A percentile compares a stretch with the other conserved stretches of the same genome.
Conservation (phyloP, 768 basidiomycete species). For the Xerocomellus chrysenteron region DNA sequence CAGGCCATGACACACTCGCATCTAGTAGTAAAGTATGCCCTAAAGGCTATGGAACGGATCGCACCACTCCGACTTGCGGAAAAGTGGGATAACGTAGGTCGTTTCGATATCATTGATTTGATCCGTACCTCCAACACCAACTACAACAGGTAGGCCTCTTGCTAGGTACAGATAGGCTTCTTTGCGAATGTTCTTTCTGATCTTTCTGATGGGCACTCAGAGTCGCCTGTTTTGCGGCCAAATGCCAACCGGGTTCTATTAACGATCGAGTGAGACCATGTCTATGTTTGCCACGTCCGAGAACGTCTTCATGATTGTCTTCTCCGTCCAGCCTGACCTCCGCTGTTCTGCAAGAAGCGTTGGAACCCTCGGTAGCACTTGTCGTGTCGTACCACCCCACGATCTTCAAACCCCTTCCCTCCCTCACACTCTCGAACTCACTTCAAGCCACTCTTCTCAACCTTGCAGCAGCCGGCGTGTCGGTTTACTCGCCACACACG, state of each 20-base stretch:
- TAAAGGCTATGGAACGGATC: slow-evolving; percentile 75
- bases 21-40: slow-evolving; percentile 44
- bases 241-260: slow-evolving; percentile 53
- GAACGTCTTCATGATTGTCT: slow-evolving; percentile 21
- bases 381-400: slow-evolving; percentile 86
- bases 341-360: slow-evolving; percentile 66
- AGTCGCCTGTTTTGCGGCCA: slow-evolving; percentile 52
- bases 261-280: slow-evolving; percentile 62
- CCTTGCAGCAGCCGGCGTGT: slow-evolving; percentile 81
- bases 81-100: slow-evolving; percentile 90
- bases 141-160: slow-evolving; percentile 64
- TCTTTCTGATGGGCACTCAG: slow-evolving; percentile 28
- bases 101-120: not conserved
- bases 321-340: slow-evolving; percentile 59
- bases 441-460: slow-evolving; percentile 78
- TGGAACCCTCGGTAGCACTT: slow-evolving; percentile 56
- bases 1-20: slow-evolving; percentile 12
- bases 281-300: slow-evolving; percentile 1
- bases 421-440: slow-evolving; percentile 74
- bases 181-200: slow-evolving; percentile 3
- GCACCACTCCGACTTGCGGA: slow-evolving; percentile 86
- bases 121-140: slow-evolving; percentile 2
- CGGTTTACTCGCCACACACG: slow-evolving; percentile 86
- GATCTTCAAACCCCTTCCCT: slow-evolving; percentile 72
- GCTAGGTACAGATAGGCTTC: slow-evolving; percentile 49